Evolutionary conservation across 148 eudicot species (phyloP), one percentile per base, ranked within the genome.

Genomic region (Chenopodium formosanum): DNA sequence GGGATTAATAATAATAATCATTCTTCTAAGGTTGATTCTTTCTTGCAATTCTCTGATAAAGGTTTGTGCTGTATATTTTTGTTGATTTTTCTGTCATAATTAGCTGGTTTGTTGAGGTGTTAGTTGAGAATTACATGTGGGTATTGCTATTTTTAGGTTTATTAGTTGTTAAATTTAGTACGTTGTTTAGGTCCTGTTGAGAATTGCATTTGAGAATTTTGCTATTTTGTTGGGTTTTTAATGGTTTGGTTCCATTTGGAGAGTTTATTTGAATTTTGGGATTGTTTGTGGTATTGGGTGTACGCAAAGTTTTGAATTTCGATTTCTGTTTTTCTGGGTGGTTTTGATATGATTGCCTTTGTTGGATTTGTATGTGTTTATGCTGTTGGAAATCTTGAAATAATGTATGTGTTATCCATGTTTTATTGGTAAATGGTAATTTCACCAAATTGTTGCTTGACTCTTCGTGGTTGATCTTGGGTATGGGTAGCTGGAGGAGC

Each of bases 21-120:
- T 81, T 76, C 81, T 40, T 60, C 78, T 9, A 92, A 91, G 87
- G 87, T 88, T 63, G 94, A 92, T 77, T 65, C 92, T 27, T 92
- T 87, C 83, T 78, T 89, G 87, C 96, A 92, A 50, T 92, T 91
- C 56, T 85, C 93, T 71, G 93, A 92, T 85, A 92, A 92, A 87
- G 96, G 96, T 92, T 68, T 65, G 68, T 40, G 11, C 69, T 52
- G 31, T 14, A 1, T 10, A 52, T 16, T 56, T 16, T 56, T 56
- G 16, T 56, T 5, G 22, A 2, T 17, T 56, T 56, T 56, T 16
- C 76, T 23, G 23, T 34, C 47, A 5, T 25, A 29, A 50, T 74
- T 25, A 12, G 31, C 13, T 53, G 16, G 13, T 9, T 1, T 27
- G 13, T 37, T 20, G 52, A 40, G 75, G n/a, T 70, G 14, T 74